Evolutionary conservation across 164 flowering plant species (phyloP), one percentile per base, ranked within the genome.

Genomic region (Berberis thunbergii): DNA sequence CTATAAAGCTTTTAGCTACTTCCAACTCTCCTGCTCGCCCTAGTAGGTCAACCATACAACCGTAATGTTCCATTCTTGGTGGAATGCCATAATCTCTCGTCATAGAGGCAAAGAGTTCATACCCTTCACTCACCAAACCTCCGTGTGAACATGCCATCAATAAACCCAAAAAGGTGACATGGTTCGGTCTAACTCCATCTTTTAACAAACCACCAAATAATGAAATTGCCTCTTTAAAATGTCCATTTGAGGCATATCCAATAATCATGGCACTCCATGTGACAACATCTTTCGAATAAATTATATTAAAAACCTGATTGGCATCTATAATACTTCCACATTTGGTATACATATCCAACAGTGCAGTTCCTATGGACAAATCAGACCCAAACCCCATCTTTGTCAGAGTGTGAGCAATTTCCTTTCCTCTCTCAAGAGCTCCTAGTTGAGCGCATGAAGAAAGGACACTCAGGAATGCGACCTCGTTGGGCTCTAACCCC

Each of bases 191-290:
- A n/a, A 67, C 26, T 9, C 74, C 77, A 56, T 61, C 66, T 48
- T 64, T 61, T 45, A 74, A 41, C 72, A 74, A 69, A 43, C 60
- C 55, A n/a, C 62, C 61, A 43, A 70, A 70, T 50, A 74, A 54
- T 42, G 68, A 44, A 43, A 64, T n/a, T 13, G 63, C 70, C 54
- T 66, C 76, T 42, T 49, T n/a, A 26, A 11, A 60, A 39, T 42
- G 57, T 11, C 76, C 76, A 69, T 69, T 59, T 13, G 65, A 12
- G 45, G 76, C 70, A 49, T 41, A 74, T 4, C 73, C 76, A 50
- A 45, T 63, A 55, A 74, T 74, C 69, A 74, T 55, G 1, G 74
- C 66, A 64, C 69, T 70, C 77, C 77, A 74, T 13, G 43, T 13
- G 7, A 63, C 56, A 39, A 69, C 62, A 66, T 73, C 73, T 9